phyloP scores from a whole-genome alignment of 1,284 basidiomycete species.

The Agroathelia rolfsii region DNA sequence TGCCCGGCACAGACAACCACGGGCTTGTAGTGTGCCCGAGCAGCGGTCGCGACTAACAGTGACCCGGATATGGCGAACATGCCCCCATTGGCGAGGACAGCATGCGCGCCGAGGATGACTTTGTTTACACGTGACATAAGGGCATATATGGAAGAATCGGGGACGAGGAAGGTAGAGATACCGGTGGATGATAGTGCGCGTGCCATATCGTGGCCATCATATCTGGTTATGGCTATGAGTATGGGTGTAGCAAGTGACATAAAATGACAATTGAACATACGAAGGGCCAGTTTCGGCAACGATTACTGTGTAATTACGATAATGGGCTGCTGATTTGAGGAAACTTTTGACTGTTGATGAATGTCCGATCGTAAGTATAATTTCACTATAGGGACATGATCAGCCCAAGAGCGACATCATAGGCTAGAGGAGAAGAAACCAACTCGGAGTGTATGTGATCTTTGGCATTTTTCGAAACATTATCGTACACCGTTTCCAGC shows the following conservation, averaged over 20 bases:
- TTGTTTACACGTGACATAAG: constrained; percentile 97
- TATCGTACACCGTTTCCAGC: constrained; percentile 91
- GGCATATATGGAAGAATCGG: constrained; percentile 90
- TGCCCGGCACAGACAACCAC: constrained; percentile 93
- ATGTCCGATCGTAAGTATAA: constrained; percentile 92
- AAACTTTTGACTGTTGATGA: constrained; percentile 93
- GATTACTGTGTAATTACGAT: constrained; percentile 92
- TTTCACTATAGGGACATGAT: constrained; percentile 57
- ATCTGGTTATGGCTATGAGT: constrained; percentile 33
- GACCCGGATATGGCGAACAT: constrained; percentile 86
- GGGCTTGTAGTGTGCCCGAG: constrained; percentile 86
- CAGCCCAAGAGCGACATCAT: constrained; percentile 2
- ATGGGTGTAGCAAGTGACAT: constrained; percentile 2
- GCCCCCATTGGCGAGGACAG: constrained; percentile 92
- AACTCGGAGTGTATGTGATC: constrained; percentile 97
- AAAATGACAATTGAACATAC: constrained; percentile 32
- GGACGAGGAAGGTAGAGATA: constrained; percentile 93
- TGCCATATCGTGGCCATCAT: constrained; percentile 82
- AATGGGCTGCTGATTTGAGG: constrained; percentile 81
- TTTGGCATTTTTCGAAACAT: constrained; percentile 87
- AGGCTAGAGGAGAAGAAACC: constrained; percentile 19
- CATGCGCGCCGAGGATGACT: constrained; percentile 88
- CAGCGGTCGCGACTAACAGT: constrained; percentile 78
- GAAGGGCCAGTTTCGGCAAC: constrained; percentile 92
- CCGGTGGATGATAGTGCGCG: constrained; percentile 63